A percentile compares a stretch with the other conserved stretches of the same genome.
These are phyloP conservation scores for Mycena leptocephala DNA, from an alignment of 768 basidiomycete genomes.

Conservation along the genomic window DNA sequence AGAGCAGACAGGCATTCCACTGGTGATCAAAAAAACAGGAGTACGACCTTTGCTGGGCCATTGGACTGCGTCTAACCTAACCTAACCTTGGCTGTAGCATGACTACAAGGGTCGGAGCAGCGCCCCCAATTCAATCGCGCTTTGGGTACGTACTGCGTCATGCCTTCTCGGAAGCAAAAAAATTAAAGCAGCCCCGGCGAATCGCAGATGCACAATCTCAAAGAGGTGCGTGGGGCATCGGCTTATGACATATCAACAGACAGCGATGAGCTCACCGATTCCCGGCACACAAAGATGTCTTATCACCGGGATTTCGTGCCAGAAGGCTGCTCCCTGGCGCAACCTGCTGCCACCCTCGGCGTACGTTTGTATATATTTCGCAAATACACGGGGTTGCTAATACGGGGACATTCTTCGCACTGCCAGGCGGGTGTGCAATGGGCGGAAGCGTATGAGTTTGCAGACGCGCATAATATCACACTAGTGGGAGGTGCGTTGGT, in stretches of 20 bases:
- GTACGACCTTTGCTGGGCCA: conserved; percentile 46
- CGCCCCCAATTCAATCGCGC: conserved; percentile 58
- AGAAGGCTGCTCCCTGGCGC: too few relatives aligned
- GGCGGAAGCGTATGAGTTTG: too few relatives aligned
- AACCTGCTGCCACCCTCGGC: too few relatives aligned
- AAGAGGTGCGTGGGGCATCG: too few relatives aligned
- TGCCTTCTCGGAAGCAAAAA: not conserved
- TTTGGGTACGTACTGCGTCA: conserved; percentile 55
- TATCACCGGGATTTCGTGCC: too few relatives aligned
- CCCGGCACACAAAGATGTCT: too few relatives aligned
- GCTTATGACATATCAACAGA: too few relatives aligned
- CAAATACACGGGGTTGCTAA: conserved; percentile 57
- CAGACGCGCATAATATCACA: conserved; percentile 62
- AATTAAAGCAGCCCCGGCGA: not conserved
- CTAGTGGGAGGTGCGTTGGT: conserved; percentile 61
- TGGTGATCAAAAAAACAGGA: conserved; percentile 70
- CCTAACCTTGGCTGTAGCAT: conserved; percentile 51
- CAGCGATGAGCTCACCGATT: too few relatives aligned
- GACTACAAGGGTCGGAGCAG: conserved; percentile 67
- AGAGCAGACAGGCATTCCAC: conserved; percentile 56
- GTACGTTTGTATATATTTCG: conserved; percentile 51
- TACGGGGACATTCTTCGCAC: too few relatives aligned
- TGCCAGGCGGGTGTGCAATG: too few relatives aligned
- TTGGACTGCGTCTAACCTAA: not conserved
- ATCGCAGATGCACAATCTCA: conserved; percentile 58